Evolutionary conservation across 2,329 filamentous ascomycete species (phyloP), one percentile per base, ranked within the genome.

Genomic region (Phialocephala sp.): DNA sequence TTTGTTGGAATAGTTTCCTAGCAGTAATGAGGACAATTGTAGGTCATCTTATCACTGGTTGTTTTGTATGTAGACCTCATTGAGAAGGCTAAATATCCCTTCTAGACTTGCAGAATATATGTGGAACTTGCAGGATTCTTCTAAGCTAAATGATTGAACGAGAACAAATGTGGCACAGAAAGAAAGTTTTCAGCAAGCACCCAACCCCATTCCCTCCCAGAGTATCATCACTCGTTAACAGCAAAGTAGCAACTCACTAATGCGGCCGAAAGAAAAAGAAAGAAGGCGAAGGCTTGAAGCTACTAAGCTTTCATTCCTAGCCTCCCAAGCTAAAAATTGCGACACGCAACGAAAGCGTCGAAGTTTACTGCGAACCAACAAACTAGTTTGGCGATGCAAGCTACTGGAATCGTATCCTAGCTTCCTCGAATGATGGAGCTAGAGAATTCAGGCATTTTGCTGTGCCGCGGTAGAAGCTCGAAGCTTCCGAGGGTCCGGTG

Each of bases 241-340:
- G 27, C 27, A 32, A 32, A 32, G 27, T 32, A 50, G 6, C 45
- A n/a, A 22, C 45, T 20, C 45, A 3, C 45, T 22, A 8, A 22
- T 20, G n/a, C 4, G 12, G n/a, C 45, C 4, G 15, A n/a, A 45
- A 32, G 27, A 32, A 32, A 32, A 32, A 32, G 6, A 4, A 45
- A 45, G n/a, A 4, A 45, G n/a, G 18, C 2, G 2, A 45, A 45
- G n/a, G 18, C 43, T 2, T 18, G 11, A 12, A 45, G 43, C 43
- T 20, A 20, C 43, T 41, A 18, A 8, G 18, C 15, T 18, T 45
- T n/a, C 47, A 27, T 57, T 37, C 14, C 37, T 61, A 60, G 50
- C 59, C n/a, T 18, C 27, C 15, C 47, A 62, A 43, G 37, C 65
- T 67, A 64, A 67, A 62, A 60, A 63, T n/a, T 36, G 47, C 65